phyloP scores from a whole-genome alignment of 2,329 filamentous ascomycete genomes.

The Blumeria hordei region DNA sequence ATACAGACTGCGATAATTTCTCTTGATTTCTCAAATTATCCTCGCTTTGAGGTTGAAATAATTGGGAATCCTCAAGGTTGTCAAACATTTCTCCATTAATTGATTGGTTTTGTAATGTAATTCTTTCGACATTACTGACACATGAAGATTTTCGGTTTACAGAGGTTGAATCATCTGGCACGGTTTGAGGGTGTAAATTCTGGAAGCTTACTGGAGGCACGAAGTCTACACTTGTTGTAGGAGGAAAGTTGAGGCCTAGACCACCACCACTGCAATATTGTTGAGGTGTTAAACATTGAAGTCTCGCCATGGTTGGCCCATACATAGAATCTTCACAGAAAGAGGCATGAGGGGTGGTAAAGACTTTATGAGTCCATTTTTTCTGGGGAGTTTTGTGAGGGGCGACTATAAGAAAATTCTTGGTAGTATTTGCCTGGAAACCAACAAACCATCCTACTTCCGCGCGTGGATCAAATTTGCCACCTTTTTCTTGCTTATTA shows the following conservation, averaged over 20 bases:
- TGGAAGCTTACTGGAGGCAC: background rate
- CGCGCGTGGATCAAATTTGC: slow-evolving; percentile 1
- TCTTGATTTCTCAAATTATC: background rate
- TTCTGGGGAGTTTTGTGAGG: background rate
- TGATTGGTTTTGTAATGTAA: background rate
- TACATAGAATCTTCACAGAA: slow-evolving; percentile 1
- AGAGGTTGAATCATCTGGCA: background rate
- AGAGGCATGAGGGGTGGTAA: background rate
- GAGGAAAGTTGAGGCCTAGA: background rate
- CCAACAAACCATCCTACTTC: background rate
- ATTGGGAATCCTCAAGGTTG: background rate
- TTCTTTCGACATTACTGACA: background rate
- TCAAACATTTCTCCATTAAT: background rate
- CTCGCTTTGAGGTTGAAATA: background rate
- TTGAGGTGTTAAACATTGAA: background rate
- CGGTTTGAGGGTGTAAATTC: background rate
- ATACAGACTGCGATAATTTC: background rate
- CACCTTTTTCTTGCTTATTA: background rate
- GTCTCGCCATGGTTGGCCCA: background rate
- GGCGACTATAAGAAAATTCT: background rate
- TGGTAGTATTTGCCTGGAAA: background rate
- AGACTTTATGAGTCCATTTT: background rate
- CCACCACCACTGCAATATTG: background rate
- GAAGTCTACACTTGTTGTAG: background rate
- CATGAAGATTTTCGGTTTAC: background rate